Evolutionary conservation across 345 rosid genomes (phyloP).

Genomic region (Corchorus olitorius): DNA sequence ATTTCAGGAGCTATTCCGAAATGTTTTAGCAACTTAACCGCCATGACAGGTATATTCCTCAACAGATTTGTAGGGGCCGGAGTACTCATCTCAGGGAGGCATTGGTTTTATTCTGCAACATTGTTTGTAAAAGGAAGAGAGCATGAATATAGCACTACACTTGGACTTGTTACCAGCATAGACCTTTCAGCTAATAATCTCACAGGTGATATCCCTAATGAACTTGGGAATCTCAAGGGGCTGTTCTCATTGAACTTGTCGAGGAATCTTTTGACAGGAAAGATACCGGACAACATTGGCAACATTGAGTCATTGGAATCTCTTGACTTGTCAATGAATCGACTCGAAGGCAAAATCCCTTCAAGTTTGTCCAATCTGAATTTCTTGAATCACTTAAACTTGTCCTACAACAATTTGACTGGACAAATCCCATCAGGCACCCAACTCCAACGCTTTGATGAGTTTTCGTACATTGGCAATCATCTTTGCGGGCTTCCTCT

Average conservation of each 20-base stretch:
- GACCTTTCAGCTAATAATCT: conserved; percentile 1
- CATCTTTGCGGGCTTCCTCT: conserved; percentile 20
- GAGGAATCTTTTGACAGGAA: neutral
- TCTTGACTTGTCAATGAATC: conserved; percentile 18
- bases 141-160: neutral
- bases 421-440: conserved; percentile 21
- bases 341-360: conserved; percentile 16
- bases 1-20: neutral
- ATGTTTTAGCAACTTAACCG: conserved; percentile 2
- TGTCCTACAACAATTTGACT: conserved; percentile 18
- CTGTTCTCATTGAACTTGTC: conserved; percentile 1
- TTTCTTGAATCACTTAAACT: conserved; percentile 20
- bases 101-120: neutral
- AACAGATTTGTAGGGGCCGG: conserved; percentile 13
- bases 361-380: conserved; percentile 5
- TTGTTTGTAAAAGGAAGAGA: neutral
- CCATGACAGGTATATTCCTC: neutral
- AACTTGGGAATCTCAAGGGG: conserved; percentile 10
- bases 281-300: conserved; percentile 11
- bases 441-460: conserved; percentile 25
- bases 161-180: neutral
- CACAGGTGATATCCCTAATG: conserved; percentile 15
- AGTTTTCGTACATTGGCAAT: conserved; percentile 19
- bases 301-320: conserved; percentile 1
- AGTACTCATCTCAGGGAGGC: neutral